Evolutionary conservation across 2,329 filamentous ascomycete species (phyloP), one percentile per base, ranked within the genome.

Genomic region (Lecanicillium sp.): DNA sequence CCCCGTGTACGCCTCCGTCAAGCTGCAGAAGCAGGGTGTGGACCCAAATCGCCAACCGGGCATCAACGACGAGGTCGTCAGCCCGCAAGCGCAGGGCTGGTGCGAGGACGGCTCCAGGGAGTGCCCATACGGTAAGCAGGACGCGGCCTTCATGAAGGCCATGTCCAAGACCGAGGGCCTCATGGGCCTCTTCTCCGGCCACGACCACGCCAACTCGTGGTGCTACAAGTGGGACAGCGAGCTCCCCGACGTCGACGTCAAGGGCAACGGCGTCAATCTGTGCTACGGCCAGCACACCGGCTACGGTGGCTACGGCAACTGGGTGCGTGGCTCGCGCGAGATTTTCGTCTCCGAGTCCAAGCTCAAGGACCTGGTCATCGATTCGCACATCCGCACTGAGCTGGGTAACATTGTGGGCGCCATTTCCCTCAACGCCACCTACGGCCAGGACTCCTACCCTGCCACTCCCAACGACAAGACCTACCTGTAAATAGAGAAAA

Each of bases 301-400:
- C 1, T 84, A 84, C 48, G 82, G 81, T 1, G 82, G 83, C 0
- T 84, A 84, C 52, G 77, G 79, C 0, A 66, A 68, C 30, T 82
- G 75, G 74, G 69, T 71, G 4, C 71, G 81, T 0, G 82, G 81
- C 1, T 70, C 72, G 8, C 67, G 78, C 1, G 54, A 57, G 37
- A 23, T 57, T 5, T 44, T 52, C 5, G 19, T 57, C 9, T 48
- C 29, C 1, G 42, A 48, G 14, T 54, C 55, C 20, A 72, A 78
- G 50, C 61, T 82, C 20, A 53, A 67, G 3, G 40, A 61, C 19
- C 52, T 65, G 15, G 68, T 69, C 24, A 58, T 78, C 0, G 68
- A 77, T 43, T 80, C 77, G 0, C 83, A 77, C 74, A 72, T 80
- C 36, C 67, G 77, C 3, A 64, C 83, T 33, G 78, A 82, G 55